Percentiles rank a stretch among this genome's conserved stretches.
Evolutionary conservation across 257 asterid species (phyloP).

Genomic region (Solanum ahanhuiri): DNA sequence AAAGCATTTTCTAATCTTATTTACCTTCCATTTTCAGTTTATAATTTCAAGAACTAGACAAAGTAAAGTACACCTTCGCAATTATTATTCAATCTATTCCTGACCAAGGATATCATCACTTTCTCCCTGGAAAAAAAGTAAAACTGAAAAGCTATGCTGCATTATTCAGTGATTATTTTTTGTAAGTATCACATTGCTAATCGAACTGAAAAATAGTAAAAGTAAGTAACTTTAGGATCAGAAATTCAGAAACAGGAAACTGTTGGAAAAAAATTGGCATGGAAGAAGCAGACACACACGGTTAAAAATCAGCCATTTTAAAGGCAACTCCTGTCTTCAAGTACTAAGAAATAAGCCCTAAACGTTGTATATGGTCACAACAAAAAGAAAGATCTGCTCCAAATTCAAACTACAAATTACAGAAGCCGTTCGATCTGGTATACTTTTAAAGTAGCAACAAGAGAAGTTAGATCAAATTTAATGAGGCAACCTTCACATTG

Average conservation of each 20-base stretch:
- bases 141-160: not conserved
- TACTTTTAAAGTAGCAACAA: not conserved
- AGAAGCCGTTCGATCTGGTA: not conserved
- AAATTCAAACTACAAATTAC: not conserved
- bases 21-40: not conserved
- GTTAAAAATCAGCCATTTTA: not conserved
- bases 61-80: not conserved
- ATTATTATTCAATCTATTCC: not conserved
- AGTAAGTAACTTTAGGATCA: not conserved
- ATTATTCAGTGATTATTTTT: not conserved
- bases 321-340: not conserved
- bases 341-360: not conserved
- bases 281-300: not conserved
- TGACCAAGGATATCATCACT: not conserved
- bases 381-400: not conserved
- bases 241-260: not conserved
- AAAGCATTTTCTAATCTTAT: not conserved
- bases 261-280: not conserved
- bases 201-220: not conserved
- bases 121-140: not conserved
- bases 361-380: not conserved
- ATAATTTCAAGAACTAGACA: not conserved
- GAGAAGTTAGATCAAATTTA: not conserved
- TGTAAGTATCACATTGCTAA: not conserved
- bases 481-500: not conserved